Evolutionary conservation across 1,284 basidiomycete genomes (phyloP).

Genomic region (Inonotus obliquus): DNA sequence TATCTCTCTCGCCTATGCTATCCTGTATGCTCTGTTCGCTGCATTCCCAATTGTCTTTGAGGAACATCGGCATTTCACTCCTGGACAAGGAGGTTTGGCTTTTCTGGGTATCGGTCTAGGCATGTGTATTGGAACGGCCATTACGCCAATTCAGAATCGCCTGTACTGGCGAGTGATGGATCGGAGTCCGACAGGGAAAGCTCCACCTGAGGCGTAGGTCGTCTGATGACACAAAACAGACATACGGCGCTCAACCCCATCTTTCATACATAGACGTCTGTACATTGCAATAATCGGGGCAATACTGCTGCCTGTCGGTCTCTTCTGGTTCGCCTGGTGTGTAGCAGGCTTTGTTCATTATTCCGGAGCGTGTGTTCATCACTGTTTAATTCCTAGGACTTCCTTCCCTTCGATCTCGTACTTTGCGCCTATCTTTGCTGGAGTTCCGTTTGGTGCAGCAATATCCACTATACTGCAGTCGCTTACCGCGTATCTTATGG

Average conservation of each 20-base stretch:
- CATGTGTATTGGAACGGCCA: constrained; percentile 42
- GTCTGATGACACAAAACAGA: background rate
- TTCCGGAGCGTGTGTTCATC: background rate
- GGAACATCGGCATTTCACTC: constrained; percentile 51
- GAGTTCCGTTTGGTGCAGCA: constrained; percentile 59
- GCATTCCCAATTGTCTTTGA: constrained; percentile 63
- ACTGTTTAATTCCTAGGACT: constrained; percentile 40
- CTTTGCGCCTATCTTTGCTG: constrained; percentile 59
- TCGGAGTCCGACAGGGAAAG: constrained; percentile 43
- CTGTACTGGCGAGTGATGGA: constrained; percentile 52
- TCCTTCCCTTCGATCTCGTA: constrained; percentile 51
- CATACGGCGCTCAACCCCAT: background rate
- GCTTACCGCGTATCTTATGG: constrained; percentile 61
- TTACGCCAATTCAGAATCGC: constrained; percentile 52
- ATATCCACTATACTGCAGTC: constrained; percentile 57
- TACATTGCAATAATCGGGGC: constrained; percentile 54
- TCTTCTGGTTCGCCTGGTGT: constrained; percentile 59
- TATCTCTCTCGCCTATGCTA: constrained; percentile 62
- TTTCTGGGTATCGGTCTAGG: constrained; percentile 65
- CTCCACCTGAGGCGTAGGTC: constrained; percentile 57
- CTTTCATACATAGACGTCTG: constrained; percentile 43
- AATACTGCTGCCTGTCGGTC: constrained; percentile 49
- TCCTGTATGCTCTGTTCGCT: constrained; percentile 54
- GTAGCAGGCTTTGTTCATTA: constrained; percentile 2
- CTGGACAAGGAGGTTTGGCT: constrained; percentile 56